phyloP scores from a whole-genome alignment of 306 rosid genomes.

The Quillaja saponaria region DNA sequence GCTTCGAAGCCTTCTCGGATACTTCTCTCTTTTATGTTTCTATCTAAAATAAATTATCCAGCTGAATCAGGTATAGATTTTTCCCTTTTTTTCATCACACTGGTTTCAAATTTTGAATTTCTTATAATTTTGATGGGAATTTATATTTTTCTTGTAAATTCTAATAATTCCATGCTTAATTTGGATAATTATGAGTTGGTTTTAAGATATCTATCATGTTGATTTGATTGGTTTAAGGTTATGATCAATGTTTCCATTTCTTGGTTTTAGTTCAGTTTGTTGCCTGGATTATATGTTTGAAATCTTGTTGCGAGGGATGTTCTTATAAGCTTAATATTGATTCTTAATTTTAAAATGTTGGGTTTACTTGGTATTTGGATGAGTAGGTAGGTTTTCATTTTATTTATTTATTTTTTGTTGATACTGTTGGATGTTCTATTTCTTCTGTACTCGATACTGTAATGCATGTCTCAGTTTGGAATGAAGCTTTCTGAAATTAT shows the following conservation, averaged over 20 bases:
- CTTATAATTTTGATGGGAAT: conserved; percentile 23
- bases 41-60: conserved; percentile 2
- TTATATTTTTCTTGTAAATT: conserved; percentile 7
- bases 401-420: conserved; percentile 2
- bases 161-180: conserved; percentile 17
- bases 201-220: conserved; percentile 15
- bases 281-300: conserved; percentile 10
- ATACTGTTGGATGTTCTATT: conserved; percentile 23
- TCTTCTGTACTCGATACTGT: conserved; percentile 7
- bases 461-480: conserved; percentile 12
- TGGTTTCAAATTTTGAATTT: neutral
- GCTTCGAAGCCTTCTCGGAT: conserved; percentile 25
- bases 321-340: neutral
- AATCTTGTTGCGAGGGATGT: conserved; percentile 21
- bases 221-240: conserved; percentile 31
- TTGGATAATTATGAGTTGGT: conserved; percentile 7
- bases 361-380: conserved; percentile 25
- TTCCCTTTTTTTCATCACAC: conserved; percentile 11
- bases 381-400: conserved; percentile 9
- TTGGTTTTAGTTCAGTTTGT: conserved; percentile 16
- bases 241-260: neutral
- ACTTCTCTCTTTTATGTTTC: conserved; percentile 16
- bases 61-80: conserved; percentile 35
- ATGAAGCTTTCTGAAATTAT: neutral
- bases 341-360: conserved; percentile 18